Percentiles rank a stretch among this genome's conserved stretches.
Conservation (phyloP, 371 early-diverging fungal genomes). For the Saksenaea vasiformis region DNA sequence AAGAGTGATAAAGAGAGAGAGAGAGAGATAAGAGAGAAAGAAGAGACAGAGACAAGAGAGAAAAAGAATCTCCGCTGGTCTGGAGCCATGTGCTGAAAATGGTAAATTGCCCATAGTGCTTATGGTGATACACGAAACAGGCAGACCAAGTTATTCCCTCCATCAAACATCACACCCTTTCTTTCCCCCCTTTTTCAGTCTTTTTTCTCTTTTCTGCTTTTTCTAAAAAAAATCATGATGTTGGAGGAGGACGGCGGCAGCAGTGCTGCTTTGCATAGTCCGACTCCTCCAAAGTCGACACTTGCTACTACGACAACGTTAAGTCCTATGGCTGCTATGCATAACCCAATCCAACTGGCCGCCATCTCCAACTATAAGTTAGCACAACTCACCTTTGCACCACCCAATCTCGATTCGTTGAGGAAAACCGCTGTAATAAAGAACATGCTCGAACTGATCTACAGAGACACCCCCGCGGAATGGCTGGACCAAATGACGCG, state of each 20-base stretch:
- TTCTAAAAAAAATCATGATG: background rate
- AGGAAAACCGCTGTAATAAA: constrained; percentile 52
- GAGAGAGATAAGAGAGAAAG: background rate
- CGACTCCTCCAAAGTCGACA: constrained; percentile 6
- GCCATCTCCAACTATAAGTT: constrained; percentile 56
- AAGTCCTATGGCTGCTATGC: constrained; percentile 21
- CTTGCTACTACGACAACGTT: background rate
- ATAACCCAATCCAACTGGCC: constrained; percentile 53
- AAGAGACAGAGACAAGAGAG: background rate
- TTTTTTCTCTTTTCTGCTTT: background rate
- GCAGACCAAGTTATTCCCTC: background rate
- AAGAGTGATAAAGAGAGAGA: background rate
- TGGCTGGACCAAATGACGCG: constrained; percentile 59
- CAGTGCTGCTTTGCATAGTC: constrained; percentile 5
- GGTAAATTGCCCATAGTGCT: background rate
- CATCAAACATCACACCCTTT: background rate
- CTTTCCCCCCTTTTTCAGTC: background rate
- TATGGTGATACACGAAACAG: background rate
- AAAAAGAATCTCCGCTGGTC: constrained; percentile 1
- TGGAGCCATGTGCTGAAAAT: background rate
- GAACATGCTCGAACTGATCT: constrained; percentile 46
- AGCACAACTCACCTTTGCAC: constrained; percentile 58
- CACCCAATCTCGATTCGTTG: constrained; percentile 48
- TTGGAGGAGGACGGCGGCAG: constrained; percentile 6
- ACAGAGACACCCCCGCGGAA: constrained; percentile 45